A percentile compares a stretch with the other conserved stretches of the same genome.
Evolutionary conservation across 495 filamentous ascomycete species (phyloP).

Genomic region (Penicillium longicatenatum): DNA sequence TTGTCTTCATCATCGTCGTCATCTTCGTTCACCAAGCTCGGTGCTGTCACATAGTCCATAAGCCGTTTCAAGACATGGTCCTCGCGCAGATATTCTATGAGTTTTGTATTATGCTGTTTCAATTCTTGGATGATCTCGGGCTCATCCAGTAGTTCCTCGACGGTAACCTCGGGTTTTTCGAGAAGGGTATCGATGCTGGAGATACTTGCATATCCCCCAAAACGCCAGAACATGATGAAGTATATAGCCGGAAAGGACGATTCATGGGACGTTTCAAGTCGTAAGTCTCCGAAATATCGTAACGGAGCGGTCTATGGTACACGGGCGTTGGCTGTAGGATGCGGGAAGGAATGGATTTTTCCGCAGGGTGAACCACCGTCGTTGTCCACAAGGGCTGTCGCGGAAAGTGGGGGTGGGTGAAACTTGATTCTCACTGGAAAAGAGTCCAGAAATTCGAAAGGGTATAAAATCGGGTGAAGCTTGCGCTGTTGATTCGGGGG

Average conservation of each 20-base stretch:
- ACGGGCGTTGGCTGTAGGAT: conserved; percentile 16
- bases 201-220: conserved; percentile 96
- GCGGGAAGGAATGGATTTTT: background rate
- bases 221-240: conserved; percentile 95
- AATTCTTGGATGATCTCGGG: conserved; percentile 94
- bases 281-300: conserved; percentile 30
- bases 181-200: conserved; percentile 95
- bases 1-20: conserved; percentile 60
- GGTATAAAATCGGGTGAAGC: conserved; percentile 33
- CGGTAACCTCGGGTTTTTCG: conserved; percentile 89
- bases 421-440: conserved; percentile 3
- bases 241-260: conserved; percentile 43
- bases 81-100: conserved; percentile 92
- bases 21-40: conserved; percentile 64
- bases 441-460: conserved; percentile 3
- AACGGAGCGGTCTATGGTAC: conserved; percentile 37
- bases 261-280: conserved; percentile 43
- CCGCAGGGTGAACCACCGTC: background rate
- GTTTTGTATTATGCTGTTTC: conserved; percentile 96
- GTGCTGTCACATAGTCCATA: conserved; percentile 87
- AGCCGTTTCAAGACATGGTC: conserved; percentile 83
- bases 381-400: conserved; percentile 10
- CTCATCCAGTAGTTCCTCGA: conserved; percentile 96
- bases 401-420: conserved; percentile 12
- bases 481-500: conserved; percentile 31